Conservation (phyloP, 192 early-diverging fungal species). For the Haplosporangium gracile region DNA sequence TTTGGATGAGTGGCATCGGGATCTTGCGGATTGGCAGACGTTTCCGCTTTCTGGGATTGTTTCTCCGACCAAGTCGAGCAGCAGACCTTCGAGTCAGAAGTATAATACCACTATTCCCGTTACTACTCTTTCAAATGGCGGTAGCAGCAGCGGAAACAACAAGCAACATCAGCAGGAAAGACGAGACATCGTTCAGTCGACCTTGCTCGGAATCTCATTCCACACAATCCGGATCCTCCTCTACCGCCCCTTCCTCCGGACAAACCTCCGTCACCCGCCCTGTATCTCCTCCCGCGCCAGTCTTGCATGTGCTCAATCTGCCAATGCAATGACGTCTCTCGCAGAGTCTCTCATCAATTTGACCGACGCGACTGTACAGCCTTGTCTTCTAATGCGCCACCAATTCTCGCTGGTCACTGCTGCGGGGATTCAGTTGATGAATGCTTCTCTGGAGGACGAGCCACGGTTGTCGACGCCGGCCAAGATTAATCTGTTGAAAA, state of each 20-base stretch:
- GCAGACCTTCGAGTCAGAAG: neutral
- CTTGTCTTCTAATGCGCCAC: constrained; percentile 50
- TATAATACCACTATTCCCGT: neutral
- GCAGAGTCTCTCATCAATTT: constrained; percentile 45
- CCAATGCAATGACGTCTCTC: constrained; percentile 49
- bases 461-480: constrained; percentile 49
- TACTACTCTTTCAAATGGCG: neutral
- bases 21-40: constrained; percentile 40
- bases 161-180: constrained; percentile 12
- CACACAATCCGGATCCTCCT: constrained; percentile 48
- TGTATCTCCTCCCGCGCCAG: constrained; percentile 43
- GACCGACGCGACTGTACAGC: constrained; percentile 31
- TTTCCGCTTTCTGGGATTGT: constrained; percentile 49
- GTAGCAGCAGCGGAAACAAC: constrained; percentile 4
- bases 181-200: constrained; percentile 48
- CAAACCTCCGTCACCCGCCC: constrained; percentile 51
- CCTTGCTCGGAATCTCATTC: constrained; percentile 40
- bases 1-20: constrained; percentile 47
- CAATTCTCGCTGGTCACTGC: constrained; percentile 51
- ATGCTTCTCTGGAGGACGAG: constrained; percentile 47
- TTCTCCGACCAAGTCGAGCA: neutral
- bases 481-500: constrained; percentile 53
- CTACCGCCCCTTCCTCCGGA: constrained; percentile 45
- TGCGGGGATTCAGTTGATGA: constrained; percentile 48
- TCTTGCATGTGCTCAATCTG: constrained; percentile 44